Conservation (phyloP, 2,329 filamentous ascomycete genomes). For the Trichoderma brevicompactum region DNA sequence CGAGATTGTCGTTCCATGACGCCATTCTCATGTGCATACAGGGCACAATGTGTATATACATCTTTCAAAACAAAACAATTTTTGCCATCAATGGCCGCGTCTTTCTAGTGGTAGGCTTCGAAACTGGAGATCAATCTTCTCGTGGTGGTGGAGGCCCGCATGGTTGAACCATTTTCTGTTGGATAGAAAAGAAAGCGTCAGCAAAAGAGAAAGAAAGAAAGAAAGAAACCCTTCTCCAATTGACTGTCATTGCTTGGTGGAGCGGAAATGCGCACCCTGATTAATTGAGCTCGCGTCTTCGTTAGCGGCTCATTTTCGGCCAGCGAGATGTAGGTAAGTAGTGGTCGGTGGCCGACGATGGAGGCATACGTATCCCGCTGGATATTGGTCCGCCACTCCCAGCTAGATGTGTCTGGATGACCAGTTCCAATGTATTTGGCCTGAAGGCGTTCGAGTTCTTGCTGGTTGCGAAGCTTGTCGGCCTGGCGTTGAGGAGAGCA, state of each 20-base stretch:
- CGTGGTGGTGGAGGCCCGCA: conserved; percentile 61
- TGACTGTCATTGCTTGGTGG: too few relatives aligned
- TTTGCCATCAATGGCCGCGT: not conserved
- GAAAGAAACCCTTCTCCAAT: not conserved
- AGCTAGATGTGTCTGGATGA: conserved; percentile 93
- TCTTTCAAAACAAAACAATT: not conserved
- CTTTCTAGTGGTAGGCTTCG: not conserved
- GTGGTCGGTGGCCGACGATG: conserved; percentile 85
- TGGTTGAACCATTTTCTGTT: conserved; percentile 69
- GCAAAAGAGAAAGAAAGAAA: conserved; percentile 24
- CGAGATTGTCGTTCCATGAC: not conserved
- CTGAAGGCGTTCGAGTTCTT: conserved; percentile 96
- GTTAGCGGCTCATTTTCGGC: conserved; percentile 84
- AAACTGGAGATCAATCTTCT: conserved; percentile 50
- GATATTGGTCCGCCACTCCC: conserved; percentile 97
- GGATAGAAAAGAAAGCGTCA: conserved; percentile 15
- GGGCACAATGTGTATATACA: not conserved
- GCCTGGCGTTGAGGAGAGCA: conserved; percentile 57
- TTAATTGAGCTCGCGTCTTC: conserved; percentile 77
- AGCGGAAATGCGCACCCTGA: conserved; percentile 61
- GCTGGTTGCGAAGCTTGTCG: conserved; percentile 96
- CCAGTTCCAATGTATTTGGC: conserved; percentile 95
- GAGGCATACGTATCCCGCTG: conserved; percentile 89
- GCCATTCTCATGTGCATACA: conserved; percentile 3
- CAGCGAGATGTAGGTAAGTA: conserved; percentile 86